Conservation (phyloP, 768 basidiomycete genomes). For the Guyanaporus albipodus region DNA sequence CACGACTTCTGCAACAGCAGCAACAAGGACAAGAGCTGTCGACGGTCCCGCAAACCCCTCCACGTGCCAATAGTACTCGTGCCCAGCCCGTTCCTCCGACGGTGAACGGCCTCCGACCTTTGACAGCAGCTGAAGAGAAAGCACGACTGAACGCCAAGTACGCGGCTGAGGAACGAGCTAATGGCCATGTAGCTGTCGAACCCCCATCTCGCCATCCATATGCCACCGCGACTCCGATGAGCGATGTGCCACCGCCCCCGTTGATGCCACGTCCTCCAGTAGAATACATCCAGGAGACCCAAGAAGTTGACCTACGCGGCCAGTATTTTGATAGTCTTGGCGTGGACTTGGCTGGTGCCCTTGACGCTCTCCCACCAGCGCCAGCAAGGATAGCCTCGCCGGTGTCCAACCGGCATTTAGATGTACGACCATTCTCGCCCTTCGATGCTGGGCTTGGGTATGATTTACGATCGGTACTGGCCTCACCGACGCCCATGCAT, state of each 20-base stretch:
- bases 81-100: slow-evolving; percentile 30
- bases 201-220: slow-evolving; percentile 14
- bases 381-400: slow-evolving; percentile 14
- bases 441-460: slow-evolving; percentile 35
- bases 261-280: slow-evolving; percentile 72
- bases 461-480: slow-evolving; percentile 5
- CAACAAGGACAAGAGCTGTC: slow-evolving; percentile 6
- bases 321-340: slow-evolving; percentile 32
- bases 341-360: slow-evolving; percentile 27
- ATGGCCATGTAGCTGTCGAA: slow-evolving; percentile 18
- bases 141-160: slow-evolving; percentile 61
- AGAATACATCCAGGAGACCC: slow-evolving; percentile 80
- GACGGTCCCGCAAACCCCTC: slow-evolving; percentile 23
- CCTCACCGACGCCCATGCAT: slow-evolving; percentile 3
- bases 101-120: slow-evolving; percentile 25
- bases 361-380: slow-evolving; percentile 29
- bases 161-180: slow-evolving; percentile 48
- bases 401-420: slow-evolving; percentile 20
- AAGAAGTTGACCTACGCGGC: slow-evolving; percentile 64
- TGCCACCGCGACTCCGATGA: slow-evolving; percentile 10
- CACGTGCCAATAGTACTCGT: slow-evolving; percentile 24
- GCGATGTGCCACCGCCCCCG: slow-evolving; percentile 53
- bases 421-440: slow-evolving; percentile 47
- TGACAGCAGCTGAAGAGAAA: slow-evolving; percentile 81
- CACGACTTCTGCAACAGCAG: slow-evolving; percentile 23